phyloP scores from a whole-genome alignment of 1,284 basidiomycete species.

The Inonotus obliquus region DNA sequence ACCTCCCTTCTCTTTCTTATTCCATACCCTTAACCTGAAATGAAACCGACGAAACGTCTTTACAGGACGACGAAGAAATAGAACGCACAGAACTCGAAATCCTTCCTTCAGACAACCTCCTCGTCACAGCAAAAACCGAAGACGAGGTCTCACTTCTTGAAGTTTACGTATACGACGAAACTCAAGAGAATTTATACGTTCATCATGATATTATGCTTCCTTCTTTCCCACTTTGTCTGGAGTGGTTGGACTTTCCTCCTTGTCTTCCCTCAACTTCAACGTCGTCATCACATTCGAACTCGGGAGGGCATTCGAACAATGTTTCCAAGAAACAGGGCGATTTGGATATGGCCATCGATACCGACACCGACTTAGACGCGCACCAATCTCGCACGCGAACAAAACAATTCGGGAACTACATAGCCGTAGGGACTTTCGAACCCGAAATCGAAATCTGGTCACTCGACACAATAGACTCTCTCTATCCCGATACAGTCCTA shows the following conservation, averaged over 20 bases:
- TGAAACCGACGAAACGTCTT: constrained; percentile 14
- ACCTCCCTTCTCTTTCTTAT: not conserved
- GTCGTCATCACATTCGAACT: not conserved
- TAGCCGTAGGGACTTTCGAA: constrained; percentile 96
- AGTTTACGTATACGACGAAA: constrained; percentile 91
- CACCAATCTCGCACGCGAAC: constrained; percentile 26
- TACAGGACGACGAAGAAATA: constrained; percentile 68
- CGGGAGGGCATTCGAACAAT: not conserved
- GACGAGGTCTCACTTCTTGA: constrained; percentile 97
- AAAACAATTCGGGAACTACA: constrained; percentile 75
- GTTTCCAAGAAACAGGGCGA: not conserved
- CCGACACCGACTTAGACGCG: constrained; percentile 20
- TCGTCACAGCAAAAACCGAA: constrained; percentile 93
- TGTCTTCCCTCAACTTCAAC: constrained; percentile 36
- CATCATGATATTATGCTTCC: constrained; percentile 99
- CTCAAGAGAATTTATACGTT: constrained; percentile 89
- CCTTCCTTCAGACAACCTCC: constrained; percentile 85
- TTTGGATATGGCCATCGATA: constrained; percentile 11
- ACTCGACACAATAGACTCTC: constrained; percentile 87
- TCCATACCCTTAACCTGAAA: not conserved
- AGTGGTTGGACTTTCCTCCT: constrained; percentile 96
- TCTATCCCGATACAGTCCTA: constrained; percentile 91
- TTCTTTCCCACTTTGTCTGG: constrained; percentile 95
- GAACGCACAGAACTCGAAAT: constrained; percentile 92
- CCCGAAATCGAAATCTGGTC: constrained; percentile 99